A percentile compares a stretch with the other conserved stretches of the same genome.
phyloP scores from a whole-genome alignment of 2,329 filamentous ascomycete species.

The Periconia sp. region DNA sequence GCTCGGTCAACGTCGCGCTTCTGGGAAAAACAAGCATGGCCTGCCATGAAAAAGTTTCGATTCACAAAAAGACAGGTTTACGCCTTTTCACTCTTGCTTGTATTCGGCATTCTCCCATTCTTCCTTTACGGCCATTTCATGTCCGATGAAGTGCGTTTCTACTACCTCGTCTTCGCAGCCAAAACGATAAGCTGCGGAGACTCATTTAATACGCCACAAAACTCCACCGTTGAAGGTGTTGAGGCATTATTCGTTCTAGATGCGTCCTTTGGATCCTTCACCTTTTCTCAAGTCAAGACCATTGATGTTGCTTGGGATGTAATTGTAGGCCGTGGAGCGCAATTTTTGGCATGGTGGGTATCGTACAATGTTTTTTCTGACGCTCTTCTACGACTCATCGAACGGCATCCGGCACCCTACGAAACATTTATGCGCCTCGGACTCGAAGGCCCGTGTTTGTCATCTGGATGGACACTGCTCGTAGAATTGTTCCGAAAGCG shows the following conservation, averaged over 20 bases:
- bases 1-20: too few relatives aligned
- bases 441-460: constrained; percentile 32
- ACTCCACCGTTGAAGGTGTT: constrained; percentile 24
- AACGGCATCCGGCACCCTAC: constrained; percentile 40
- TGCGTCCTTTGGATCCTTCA: constrained; percentile 24
- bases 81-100: background rate
- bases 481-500: constrained; percentile 30
- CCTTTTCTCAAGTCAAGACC: constrained; percentile 41
- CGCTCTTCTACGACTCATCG: constrained; percentile 41
- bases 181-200: constrained; percentile 6
- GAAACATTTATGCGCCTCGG: constrained; percentile 41
- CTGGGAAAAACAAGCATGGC: constrained; percentile 1
- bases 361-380: constrained; percentile 43
- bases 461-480: constrained; percentile 30
- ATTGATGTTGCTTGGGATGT: constrained; percentile 47
- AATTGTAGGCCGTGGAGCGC: constrained; percentile 38
- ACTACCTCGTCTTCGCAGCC: constrained; percentile 4
- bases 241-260: constrained; percentile 39
- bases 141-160: background rate
- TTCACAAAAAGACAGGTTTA: constrained; percentile 1
- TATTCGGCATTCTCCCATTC: constrained; percentile 5
- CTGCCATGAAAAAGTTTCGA: constrained; percentile 1
- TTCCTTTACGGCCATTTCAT: background rate
- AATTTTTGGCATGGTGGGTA: constrained; percentile 34
- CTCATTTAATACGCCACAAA: constrained; percentile 2